Evolutionary conservation across 2,329 filamentous ascomycete species (phyloP).

Genomic region (Calonectria leucothoes): DNA sequence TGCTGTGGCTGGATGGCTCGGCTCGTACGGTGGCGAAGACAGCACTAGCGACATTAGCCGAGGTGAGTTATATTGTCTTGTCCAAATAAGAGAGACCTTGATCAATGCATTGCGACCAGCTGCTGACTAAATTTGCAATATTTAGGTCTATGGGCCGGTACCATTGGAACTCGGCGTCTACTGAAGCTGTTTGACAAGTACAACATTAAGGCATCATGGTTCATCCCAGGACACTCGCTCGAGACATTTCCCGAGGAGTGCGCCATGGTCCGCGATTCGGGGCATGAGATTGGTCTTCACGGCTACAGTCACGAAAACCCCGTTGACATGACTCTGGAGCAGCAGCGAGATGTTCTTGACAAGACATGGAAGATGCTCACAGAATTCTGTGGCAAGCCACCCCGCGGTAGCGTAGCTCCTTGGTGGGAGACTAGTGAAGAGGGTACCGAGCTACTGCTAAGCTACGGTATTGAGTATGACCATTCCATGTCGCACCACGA

Average conservation of each 20-base stretch:
- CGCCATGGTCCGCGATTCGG: constrained; percentile 57
- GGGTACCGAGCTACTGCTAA: constrained; percentile 72
- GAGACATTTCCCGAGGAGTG: constrained; percentile 62
- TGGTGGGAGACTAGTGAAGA: constrained; percentile 81
- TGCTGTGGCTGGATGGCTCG: constrained; percentile 81
- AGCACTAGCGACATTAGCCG: constrained; percentile 79
- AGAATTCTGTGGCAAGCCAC: constrained; percentile 74
- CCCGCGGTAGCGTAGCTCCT: constrained; percentile 77
- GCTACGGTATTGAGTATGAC: constrained; percentile 77
- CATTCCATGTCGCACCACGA: constrained; percentile 69
- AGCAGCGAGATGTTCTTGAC: constrained; percentile 81
- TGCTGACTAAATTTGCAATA: neutral
- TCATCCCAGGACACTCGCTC: constrained; percentile 61
- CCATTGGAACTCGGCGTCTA: constrained; percentile 72
- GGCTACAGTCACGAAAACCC: constrained; percentile 83
- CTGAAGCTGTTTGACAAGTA: constrained; percentile 80
- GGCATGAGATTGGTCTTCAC: constrained; percentile 68
- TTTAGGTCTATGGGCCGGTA: constrained; percentile 63
- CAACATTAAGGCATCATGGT: constrained; percentile 73
- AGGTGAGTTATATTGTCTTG: constrained; percentile 57
- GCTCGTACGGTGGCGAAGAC: constrained; percentile 80
- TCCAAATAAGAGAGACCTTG: constrained; percentile 59
- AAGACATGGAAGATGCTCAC: constrained; percentile 79
- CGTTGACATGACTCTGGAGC: constrained; percentile 76
- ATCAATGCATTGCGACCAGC: too few relatives aligned